Base-by-base conservation (phyloP, 2,329 filamentous ascomycete species). In the Alternaria infectoria region DNA sequence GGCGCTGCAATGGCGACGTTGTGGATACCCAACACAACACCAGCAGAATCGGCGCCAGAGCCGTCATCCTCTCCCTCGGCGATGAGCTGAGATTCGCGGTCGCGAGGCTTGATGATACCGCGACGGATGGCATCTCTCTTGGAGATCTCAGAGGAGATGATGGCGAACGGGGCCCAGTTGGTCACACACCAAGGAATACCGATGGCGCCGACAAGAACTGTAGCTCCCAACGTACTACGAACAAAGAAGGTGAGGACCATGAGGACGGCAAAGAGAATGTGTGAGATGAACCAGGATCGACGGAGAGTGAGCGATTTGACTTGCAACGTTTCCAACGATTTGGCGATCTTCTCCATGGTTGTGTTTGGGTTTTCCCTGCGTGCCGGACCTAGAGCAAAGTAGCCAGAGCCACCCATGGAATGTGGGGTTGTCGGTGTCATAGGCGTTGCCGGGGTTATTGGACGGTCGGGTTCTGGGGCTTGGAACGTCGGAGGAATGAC, bases 1-100 rank as follows among this genome's bases (percentile, higher is more conserved):
- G 95, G 95, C 6, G 93, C 90, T 1, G 94, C 93, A 70, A 98
- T 92, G 15, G 94, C 91, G 82, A 98, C 95, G 79, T 98, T 98
- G 83, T 98, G 95, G 58, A 98, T 93, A 9, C 95, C 95, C 3
- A 98, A 86, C 47, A 98, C 93, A 44, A 97, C 91, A 45, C 95
- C 93, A 5, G 93, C 93, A 76, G 96, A 91, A 73, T 94, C 91
- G 3, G 88, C 84, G 46, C 88, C 85, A 28, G 85, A 81, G 43
- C 88, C 85, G 3, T 86, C 85, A n/a, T 86, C 85, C 50, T 86
- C 82, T 15, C 80, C 81, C 11, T 77, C 62, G 5, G 81, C 80
- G 13, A 84, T 72, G 28, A 81, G 67, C 46, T 79, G 75, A 9
- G 77, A 79, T 26, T 82, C 80, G n/a, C 73, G 71, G 32, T 77